Percentiles rank a stretch among this genome's conserved stretches.
phyloP scores from a whole-genome alignment of 768 basidiomycete genomes.

The Brasilioporus rufonigricans region DNA sequence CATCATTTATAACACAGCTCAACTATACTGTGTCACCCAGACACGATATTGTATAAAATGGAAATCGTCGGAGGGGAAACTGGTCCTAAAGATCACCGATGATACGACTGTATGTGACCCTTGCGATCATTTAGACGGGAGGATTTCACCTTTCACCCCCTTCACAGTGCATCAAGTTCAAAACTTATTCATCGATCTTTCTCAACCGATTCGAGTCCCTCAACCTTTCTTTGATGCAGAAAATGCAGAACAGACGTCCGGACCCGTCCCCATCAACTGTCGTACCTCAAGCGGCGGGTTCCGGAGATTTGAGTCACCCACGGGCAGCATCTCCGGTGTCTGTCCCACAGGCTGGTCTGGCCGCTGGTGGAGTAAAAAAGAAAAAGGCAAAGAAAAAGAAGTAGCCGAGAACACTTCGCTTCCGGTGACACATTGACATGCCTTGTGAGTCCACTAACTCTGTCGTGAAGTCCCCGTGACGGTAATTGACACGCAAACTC shows the following conservation, averaged over 20 bases:
- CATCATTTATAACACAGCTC: background rate
- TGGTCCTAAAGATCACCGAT: slow-evolving; percentile 94
- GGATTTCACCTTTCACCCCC: background rate
- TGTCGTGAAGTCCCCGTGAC: background rate
- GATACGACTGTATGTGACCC: slow-evolving; percentile 70
- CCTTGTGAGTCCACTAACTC: slow-evolving; percentile 11
- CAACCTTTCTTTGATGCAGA: slow-evolving; percentile 81
- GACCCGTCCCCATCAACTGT: slow-evolving; percentile 28
- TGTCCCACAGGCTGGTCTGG: slow-evolving; percentile 32
- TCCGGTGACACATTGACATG: slow-evolving; percentile 2
- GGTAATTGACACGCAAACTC: slow-evolving; percentile 5
- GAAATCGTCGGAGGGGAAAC: slow-evolving; percentile 78
- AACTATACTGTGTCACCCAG: slow-evolving; percentile 39
- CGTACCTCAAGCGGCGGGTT: slow-evolving; percentile 18
- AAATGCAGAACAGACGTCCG: slow-evolving; percentile 70
- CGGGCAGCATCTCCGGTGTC: slow-evolving; percentile 35
- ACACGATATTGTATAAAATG: slow-evolving; percentile 92
- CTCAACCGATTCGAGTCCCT: slow-evolving; percentile 95
- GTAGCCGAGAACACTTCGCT: slow-evolving; percentile 27
- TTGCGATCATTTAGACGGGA: background rate
- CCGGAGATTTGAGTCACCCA: slow-evolving; percentile 24
- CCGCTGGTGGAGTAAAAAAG: slow-evolving; percentile 72
- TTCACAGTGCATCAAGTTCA: slow-evolving; percentile 89
- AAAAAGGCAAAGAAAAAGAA: slow-evolving; percentile 85
- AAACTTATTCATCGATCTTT: slow-evolving; percentile 90